Evolutionary conservation across 768 basidiomycete species (phyloP).

Genomic region (Boletus eberwhitei): DNA sequence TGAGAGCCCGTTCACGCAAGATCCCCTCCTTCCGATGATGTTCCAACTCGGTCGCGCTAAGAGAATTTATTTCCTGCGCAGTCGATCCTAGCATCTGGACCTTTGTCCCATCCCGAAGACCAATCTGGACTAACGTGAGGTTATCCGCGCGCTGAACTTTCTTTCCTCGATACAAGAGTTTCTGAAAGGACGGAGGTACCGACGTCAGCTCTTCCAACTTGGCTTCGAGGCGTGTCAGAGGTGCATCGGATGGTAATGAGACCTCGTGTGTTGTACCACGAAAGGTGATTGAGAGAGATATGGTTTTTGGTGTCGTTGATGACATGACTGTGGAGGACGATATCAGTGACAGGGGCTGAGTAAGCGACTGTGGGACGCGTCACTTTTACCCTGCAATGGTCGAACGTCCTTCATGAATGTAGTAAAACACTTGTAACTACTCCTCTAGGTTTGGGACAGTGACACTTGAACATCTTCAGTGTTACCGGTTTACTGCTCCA

Average conservation of each 20-base stretch:
- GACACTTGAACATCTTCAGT: too few species aligned
- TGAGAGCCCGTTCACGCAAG: constrained; percentile 54
- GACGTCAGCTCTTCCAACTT: constrained; percentile 57
- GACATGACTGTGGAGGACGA: constrained; percentile 10
- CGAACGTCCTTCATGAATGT: too few species aligned
- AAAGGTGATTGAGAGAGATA: constrained; percentile 36
- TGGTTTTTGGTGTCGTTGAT: neutral
- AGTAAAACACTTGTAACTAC: too few species aligned
- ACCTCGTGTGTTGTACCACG: constrained; percentile 49
- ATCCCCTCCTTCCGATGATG: constrained; percentile 55
- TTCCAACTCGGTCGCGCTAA: constrained; percentile 58
- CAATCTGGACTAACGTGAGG: constrained; percentile 40
- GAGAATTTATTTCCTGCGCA: constrained; percentile 47
- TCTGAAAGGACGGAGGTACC: constrained; percentile 65
- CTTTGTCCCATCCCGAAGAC: constrained; percentile 65
- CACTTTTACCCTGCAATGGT: too few species aligned
- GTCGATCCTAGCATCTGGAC: constrained; percentile 73
- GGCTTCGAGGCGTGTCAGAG: constrained; percentile 49
- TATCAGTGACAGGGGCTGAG: constrained; percentile 3
- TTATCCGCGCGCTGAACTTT: constrained; percentile 32
- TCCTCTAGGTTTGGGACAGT: too few species aligned
- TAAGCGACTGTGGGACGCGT: too few species aligned
- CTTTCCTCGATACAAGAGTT: constrained; percentile 72
- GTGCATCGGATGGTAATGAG: constrained; percentile 46
- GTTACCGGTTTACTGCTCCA: too few species aligned